These are phyloP conservation scores for Eutypella sp. DNA, from an alignment of 2,329 filamentous ascomycete genomes.

Conservation along the genomic window DNA sequence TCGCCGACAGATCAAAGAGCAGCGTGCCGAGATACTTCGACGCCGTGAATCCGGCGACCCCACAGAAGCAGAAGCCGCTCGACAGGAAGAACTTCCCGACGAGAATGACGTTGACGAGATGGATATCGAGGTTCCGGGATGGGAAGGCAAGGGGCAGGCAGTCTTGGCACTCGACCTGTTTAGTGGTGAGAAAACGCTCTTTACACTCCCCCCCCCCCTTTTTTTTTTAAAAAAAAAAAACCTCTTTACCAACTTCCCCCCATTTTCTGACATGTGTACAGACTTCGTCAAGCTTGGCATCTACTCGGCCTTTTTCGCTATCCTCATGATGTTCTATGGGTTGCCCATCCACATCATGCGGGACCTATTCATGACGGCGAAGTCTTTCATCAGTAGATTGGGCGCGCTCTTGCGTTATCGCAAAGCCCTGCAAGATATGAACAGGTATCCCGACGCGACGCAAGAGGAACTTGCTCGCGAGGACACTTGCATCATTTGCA, in stretches of 20 bases:
- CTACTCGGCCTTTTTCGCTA: constrained; percentile 87
- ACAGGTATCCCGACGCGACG: constrained; percentile 86
- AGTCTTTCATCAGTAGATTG: constrained; percentile 88
- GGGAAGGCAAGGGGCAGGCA: constrained; percentile 94
- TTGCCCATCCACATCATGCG: constrained; percentile 95
- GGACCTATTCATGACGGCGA: constrained; percentile 88
- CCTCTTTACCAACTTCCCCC: background rate
- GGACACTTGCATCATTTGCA: constrained; percentile 95
- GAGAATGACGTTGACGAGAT: constrained; percentile 84
- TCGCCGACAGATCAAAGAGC: constrained; percentile 60
- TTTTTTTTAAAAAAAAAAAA: no score
- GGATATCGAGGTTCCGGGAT: constrained; percentile 91
- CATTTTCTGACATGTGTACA: constrained; percentile 27
- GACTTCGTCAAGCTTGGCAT: constrained; percentile 89
- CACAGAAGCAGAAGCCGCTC: constrained; percentile 43
- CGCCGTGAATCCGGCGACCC: constrained; percentile 41
- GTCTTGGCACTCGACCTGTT: constrained; percentile 81
- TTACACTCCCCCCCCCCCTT: no score
- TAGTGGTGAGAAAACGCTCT: constrained; percentile 54
- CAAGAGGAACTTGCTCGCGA: constrained; percentile 78
- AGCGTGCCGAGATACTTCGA: constrained; percentile 47
- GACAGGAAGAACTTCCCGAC: constrained; percentile 48
- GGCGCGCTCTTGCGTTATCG: constrained; percentile 84
- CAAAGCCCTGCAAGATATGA: constrained; percentile 91
- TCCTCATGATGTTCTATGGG: constrained; percentile 90